Base-by-base conservation (phyloP, 2,329 filamentous ascomycete genomes). In the Ascochyta lentis region DNA sequence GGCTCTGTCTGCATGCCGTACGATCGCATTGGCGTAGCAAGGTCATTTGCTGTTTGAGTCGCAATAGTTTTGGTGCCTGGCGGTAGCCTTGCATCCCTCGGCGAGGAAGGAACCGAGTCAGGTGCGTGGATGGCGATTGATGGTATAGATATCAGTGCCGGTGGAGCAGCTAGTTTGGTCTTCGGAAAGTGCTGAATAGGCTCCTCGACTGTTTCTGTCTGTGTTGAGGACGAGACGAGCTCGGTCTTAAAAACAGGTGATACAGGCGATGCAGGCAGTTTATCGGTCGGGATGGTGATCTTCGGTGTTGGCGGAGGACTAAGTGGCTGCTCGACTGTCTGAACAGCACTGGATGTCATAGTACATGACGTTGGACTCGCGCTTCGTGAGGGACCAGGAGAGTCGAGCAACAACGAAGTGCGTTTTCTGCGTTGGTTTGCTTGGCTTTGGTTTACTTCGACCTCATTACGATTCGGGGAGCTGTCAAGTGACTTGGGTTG, bases 81-180 rank as follows among this genome's bases (percentile, higher is more conserved):
- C 49, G 92, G 92, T 27, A 96, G 87, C 50, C 96, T 84, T 47
- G 89, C 87, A 63, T 89, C 86, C 43, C 84, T 85, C 2, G 92
- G 92, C 2, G 92, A 76, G 4, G 88, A 81, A n/a, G 94, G 92
- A 43, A 90, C 86, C 51, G 92, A 96, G 3, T 84, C 86, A 0
- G 95, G 94, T 29, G 95, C 95, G 65, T 96, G 90, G 47, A 99
- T 91, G 52, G 91, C 90, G 70, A 99, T 99, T 66, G 88, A 90
- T 0, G 94, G 94, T 58, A 97, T 89, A 4, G 81, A 69, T 56
- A 78, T 77, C 41, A 57, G 76, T 76, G 76, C 9, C 74, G 77
- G 60, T 63, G 69, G 43, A 62, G 75, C 45, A 54, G 67, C 61
- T 63, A 68, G 69, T 8, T 66, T 72, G 9, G 33, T 38, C 15